phyloP scores from a whole-genome alignment of 2,329 filamentous ascomycete species.

The Trichoderma brevicompactum region DNA sequence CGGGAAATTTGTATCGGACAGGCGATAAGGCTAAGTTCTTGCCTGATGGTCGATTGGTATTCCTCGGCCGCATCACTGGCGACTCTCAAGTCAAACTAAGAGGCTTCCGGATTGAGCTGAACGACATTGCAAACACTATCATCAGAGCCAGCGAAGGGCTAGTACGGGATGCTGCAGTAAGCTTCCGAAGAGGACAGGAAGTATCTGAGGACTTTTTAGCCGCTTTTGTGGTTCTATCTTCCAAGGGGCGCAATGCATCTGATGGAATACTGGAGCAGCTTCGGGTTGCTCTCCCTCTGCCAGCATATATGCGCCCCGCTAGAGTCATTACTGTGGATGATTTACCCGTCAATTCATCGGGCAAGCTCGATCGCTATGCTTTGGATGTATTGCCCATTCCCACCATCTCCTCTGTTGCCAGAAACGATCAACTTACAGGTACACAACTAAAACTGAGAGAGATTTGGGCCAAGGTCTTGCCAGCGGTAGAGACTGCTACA shows the following conservation, averaged over 20 bases:
- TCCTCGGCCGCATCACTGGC: conserved; percentile 46
- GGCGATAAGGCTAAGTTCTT: conserved; percentile 46
- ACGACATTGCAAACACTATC: conserved; percentile 43
- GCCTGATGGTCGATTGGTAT: conserved; percentile 41
- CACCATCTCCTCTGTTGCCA: not conserved
- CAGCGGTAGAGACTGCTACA: conserved; percentile 21
- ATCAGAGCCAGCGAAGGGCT: conserved; percentile 32
- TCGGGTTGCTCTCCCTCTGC: conserved; percentile 34
- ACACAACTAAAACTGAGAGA: not conserved
- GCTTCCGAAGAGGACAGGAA: conserved; percentile 34
- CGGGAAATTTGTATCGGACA: conserved; percentile 45
- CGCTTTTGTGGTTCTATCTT: conserved; percentile 36
- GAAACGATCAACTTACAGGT: not conserved
- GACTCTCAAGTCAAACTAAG: conserved; percentile 53
- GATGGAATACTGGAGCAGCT: not conserved
- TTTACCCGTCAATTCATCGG: conserved; percentile 39
- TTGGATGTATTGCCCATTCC: conserved; percentile 35
- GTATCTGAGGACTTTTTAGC: conserved; percentile 34
- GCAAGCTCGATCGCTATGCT: conserved; percentile 41
- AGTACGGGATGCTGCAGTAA: conserved; percentile 31
- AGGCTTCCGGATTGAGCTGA: conserved; percentile 52
- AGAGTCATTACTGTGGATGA: conserved; percentile 35
- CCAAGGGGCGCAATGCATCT: not conserved
- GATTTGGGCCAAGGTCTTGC: not conserved
- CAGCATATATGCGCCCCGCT: conserved; percentile 43